Base-by-base conservation (phyloP, 2,329 filamentous ascomycete species). In the Mariannaea sp. region DNA sequence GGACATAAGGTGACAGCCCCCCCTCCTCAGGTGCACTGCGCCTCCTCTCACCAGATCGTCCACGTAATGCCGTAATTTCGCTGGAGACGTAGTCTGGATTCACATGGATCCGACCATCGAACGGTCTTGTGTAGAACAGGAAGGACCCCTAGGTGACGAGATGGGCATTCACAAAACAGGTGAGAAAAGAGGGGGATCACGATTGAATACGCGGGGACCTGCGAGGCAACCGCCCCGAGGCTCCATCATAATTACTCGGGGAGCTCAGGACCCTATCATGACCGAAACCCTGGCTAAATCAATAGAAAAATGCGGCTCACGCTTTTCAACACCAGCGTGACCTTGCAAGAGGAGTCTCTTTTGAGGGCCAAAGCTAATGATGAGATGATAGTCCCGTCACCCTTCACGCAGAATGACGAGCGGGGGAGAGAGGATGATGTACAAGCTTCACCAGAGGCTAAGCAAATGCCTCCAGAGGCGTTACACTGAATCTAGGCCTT, bases 181-280 rank as follows among this genome's bases (percentile, higher is more conserved):
- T 13, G 6, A 12, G 30, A 32, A 7, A 14, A 5, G 30, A 9
- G 12, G n/a, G 24, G 39, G 39, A 7, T n/a, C 10, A 22, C 32
- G 17, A 20, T 44, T 24, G 27, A 45, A 51, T 51, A 45, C 49
- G 49, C 41, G 49, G 33, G 33, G n/a, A n/a, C 19, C 36, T 29
- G 32, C 24, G 41, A 45, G 33, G 49, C 40, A 51, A 14, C 26
- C 33, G n/a, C n/a, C n/a, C n/a, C n/a, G n/a, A n/a, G n/a, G n/a
- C n/a, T n/a, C n/a, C n/a, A n/a, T n/a, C n/a, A n/a, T n/a, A n/a
- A n/a, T n/a, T n/a, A n/a, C n/a, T n/a, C n/a, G n/a, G n/a, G n/a
- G n/a, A n/a, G n/a, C n/a, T n/a, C n/a, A n/a, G n/a, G n/a, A n/a
- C n/a, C n/a, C n/a, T n/a, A 29, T 26, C 27, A 22, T 19, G 38